Percentiles rank a stretch among this genome's conserved stretches.
Conservation (phyloP, 257 asterid genomes). For the Solanum etuberosum region DNA sequence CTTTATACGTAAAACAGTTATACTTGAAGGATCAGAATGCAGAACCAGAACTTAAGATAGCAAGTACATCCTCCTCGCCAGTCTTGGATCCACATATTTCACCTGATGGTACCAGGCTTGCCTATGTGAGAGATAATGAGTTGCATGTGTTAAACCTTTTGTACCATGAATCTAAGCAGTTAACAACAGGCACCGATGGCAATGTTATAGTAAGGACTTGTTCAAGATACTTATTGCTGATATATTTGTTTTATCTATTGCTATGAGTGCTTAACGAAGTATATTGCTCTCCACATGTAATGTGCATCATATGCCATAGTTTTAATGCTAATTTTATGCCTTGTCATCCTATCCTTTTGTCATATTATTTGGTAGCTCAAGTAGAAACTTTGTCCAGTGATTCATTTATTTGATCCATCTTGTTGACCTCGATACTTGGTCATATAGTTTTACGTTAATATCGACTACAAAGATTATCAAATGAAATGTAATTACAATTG, state of each 20-base stretch:
- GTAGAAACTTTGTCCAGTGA: not conserved
- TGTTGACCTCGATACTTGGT: not conserved
- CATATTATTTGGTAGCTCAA: not conserved
- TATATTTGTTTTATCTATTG: not conserved
- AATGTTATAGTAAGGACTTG: slow-evolving; percentile 42
- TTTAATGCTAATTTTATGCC: not conserved
- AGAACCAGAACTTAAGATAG: slow-evolving; percentile 55
- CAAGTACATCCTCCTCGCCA: slow-evolving; percentile 54
- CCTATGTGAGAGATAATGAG: slow-evolving; percentile 69
- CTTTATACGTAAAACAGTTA: slow-evolving; percentile 38
- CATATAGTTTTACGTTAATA: not conserved
- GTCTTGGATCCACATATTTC: slow-evolving; percentile 83
- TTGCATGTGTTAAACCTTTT: slow-evolving; percentile 54
- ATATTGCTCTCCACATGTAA: not conserved
- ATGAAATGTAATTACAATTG: not conserved
- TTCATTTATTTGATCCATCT: not conserved
- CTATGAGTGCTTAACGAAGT: not conserved
- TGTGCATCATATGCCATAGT: not conserved
- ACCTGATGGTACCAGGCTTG: slow-evolving; percentile 83
- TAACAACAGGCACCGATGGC: slow-evolving; percentile 64
- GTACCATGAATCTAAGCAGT: slow-evolving; percentile 41
- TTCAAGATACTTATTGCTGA: not conserved
- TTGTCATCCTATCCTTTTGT: not conserved
- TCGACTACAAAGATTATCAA: not conserved
- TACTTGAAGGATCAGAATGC: slow-evolving; percentile 49